Evolutionary conservation across 2,329 filamentous ascomycete genomes (phyloP), one percentile per base, ranked within the genome.

Genomic region (Aspergillus japonicus): DNA sequence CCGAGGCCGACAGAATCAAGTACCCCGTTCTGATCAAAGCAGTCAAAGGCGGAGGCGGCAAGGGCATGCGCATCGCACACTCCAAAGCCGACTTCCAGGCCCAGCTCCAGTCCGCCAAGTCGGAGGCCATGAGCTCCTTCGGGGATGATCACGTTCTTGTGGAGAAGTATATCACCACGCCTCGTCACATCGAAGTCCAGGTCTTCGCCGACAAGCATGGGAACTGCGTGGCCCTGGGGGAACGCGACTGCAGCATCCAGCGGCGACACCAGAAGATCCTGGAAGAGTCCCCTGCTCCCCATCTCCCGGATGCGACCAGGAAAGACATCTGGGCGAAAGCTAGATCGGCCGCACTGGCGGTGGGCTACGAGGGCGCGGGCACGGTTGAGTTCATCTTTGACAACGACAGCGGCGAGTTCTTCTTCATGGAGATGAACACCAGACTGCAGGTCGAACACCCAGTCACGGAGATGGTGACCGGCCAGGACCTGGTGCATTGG

Each of bases 401-500:
- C 73, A 88, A 88, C 63, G 86, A 88, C 57, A 82, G 80, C 3
- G 85, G 84, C 42, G 79, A 87, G 48, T 88, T 88, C 75, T 89
- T 86, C 75, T 88, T 89, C 76, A 88, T 88, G 86, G 86, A 89
- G 68, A 89, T 88, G 86, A 88, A 88, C 71, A 88, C 95, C 0
- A 85, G 95, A 54, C 81, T 99, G 21, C 95, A 99, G 76, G 95
- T 99, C 53, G 95, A 99, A 78, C 95, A 99, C 70, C 95, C 95
- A 0, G 95, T 98, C 21, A 98, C 88, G 0, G 90, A 93, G 72
- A 87, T 89, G 82, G 87, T 90, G 2, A 91, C 88, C 10, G 87
- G 85, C 0, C 83, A 91, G 52, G 90, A 93, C 70, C 79, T 99
- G 39, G 95, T 99, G 4, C 89, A 94, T 71, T 99, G 95, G 95